Evolutionary conservation across 441 rosid genomes (phyloP).

Genomic region (Croton setiger): DNA sequence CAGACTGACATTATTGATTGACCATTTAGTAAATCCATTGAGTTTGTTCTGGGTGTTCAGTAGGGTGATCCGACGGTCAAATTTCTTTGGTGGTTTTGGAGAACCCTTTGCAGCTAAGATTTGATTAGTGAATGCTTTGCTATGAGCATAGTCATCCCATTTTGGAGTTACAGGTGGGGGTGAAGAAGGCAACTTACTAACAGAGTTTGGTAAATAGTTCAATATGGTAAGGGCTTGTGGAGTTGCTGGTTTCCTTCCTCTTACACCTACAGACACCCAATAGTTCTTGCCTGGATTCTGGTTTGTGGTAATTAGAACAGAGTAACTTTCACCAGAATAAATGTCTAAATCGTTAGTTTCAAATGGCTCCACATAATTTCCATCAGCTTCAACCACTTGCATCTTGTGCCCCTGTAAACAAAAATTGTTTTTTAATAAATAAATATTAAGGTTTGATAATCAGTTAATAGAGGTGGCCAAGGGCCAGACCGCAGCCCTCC

Average conservation of each 20-base stretch:
- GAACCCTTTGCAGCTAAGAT: conserved; percentile 31
- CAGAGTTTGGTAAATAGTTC: conserved; percentile 43
- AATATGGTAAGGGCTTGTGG: conserved; percentile 52
- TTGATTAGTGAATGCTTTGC: conserved; percentile 40
- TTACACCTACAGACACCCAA: conserved; percentile 59
- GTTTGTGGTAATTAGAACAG: conserved; percentile 52
- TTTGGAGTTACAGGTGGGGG: conserved; percentile 56
- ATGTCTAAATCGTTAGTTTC: conserved; percentile 47
- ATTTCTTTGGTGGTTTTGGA: conserved; percentile 38
- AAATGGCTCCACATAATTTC: conserved; percentile 64
- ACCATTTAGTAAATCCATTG: conserved; percentile 57
- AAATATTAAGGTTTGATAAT: too few species aligned
- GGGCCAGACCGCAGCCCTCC: too few species aligned
- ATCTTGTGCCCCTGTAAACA: conserved; percentile 54
- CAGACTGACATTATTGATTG: conserved; percentile 67
- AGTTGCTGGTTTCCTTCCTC: conserved; percentile 57
- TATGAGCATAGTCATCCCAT: conserved; percentile 57
- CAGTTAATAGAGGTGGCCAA: too few species aligned
- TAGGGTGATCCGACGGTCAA: conserved; percentile 42
- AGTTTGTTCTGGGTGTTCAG: conserved; percentile 63
- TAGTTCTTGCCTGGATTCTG: conserved; percentile 49
- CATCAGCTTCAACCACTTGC: conserved; percentile 83
- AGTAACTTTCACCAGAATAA: conserved; percentile 82
- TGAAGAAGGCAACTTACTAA: conserved; percentile 31
- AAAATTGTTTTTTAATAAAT: too few species aligned